phyloP scores from a whole-genome alignment of 305 asterid species.

The Salvia sclarea region DNA sequence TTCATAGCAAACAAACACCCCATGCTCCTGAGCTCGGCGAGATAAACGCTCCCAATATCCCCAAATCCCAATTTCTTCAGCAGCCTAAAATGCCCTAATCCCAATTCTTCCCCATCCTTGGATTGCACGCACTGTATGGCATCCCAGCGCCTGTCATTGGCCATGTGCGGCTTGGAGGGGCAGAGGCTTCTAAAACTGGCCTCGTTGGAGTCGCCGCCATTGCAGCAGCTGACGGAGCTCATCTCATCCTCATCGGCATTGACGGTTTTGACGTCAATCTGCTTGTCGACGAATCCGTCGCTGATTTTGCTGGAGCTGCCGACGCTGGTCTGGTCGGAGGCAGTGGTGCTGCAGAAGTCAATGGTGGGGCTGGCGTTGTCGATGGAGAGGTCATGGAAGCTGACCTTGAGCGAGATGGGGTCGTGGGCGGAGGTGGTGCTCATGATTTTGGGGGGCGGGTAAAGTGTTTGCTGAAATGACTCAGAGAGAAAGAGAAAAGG shows the following conservation, averaged over 20 bases:
- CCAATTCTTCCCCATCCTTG: constrained; percentile 71
- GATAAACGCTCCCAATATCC: constrained; percentile 94
- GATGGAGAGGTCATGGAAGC: constrained; percentile 48
- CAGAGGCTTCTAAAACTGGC: constrained; percentile 61
- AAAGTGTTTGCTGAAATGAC: constrained; percentile 53
- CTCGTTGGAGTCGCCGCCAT: constrained; percentile 54
- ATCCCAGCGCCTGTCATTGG: constrained; percentile 81
- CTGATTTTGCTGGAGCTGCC: constrained; percentile 46
- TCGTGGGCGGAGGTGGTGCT: constrained; percentile 38
- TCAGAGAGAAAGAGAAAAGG: constrained; percentile 47
- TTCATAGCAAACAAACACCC: constrained; percentile 85
- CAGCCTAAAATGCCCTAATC: constrained; percentile 85
- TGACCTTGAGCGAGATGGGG: constrained; percentile 39
- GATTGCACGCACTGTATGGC: constrained; percentile 66
- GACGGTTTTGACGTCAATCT: constrained; percentile 32
- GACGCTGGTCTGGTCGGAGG: constrained; percentile 46
- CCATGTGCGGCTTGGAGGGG: constrained; percentile 81
- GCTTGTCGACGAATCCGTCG: constrained; percentile 50
- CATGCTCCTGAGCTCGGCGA: constrained; percentile 81
- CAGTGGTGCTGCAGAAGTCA: constrained; percentile 53
- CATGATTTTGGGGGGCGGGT: constrained; percentile 42
- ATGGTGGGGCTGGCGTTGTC: constrained; percentile 52
- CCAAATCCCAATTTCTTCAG: constrained; percentile 94
- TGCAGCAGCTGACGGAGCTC: constrained; percentile 53
- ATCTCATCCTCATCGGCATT: constrained; percentile 47